phyloP scores from a whole-genome alignment of 352 stramenopile species.

The Phytophthora niederhauseri region DNA sequence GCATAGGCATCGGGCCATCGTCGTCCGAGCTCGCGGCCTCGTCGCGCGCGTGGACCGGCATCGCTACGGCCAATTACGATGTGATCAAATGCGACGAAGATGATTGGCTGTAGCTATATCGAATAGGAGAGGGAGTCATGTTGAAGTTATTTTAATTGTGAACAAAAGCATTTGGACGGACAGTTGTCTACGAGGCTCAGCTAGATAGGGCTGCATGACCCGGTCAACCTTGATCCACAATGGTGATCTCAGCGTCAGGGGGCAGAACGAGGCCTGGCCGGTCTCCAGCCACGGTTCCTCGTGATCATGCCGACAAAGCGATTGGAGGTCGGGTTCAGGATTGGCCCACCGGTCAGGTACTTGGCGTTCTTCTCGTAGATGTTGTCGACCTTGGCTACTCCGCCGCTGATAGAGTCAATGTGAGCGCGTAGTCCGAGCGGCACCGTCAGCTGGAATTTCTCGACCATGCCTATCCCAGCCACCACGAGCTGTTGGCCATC shows the following conservation, averaged over 20 bases:
- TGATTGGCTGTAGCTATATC: not conserved
- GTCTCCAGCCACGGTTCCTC: not conserved
- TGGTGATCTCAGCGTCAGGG: not conserved
- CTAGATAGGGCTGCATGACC: not conserved
- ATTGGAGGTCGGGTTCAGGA: too few relatives aligned
- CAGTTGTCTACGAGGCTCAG: not conserved
- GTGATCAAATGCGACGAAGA: not conserved
- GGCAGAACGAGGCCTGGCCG: not conserved
- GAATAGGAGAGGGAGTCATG: not conserved
- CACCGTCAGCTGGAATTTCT: not conserved
- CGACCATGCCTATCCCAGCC: not conserved
- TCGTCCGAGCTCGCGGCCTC: constrained; percentile 39
- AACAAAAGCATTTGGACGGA: too few relatives aligned
- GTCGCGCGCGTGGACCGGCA: constrained; percentile 24
- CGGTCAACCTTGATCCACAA: not conserved
- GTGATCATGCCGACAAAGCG: too few relatives aligned
- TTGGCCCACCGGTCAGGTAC: too few relatives aligned
- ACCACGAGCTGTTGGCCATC: not conserved
- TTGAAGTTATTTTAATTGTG: too few relatives aligned
- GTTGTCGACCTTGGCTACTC: not conserved
- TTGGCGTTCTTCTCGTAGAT: too few relatives aligned
- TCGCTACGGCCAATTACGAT: not conserved
- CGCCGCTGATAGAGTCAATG: not conserved
- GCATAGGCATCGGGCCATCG: constrained; percentile 67
- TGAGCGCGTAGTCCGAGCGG: not conserved